Conservation (phyloP, 2,329 filamentous ascomycete species). For the Epichloe typhina region DNA sequence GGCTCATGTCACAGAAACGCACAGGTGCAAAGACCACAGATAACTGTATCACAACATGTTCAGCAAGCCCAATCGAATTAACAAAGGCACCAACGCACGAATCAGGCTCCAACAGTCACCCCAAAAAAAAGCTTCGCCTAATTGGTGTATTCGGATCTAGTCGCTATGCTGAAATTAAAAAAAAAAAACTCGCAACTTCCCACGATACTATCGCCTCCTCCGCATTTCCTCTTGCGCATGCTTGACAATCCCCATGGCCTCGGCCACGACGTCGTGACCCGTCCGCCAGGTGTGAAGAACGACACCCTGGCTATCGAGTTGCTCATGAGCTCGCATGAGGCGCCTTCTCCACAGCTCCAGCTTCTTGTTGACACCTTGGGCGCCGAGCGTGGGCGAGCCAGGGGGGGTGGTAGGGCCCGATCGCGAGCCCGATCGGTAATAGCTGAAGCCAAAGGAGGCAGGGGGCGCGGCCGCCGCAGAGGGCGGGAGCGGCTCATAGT, state of each 20-base stretch:
- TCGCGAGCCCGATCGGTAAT: slow-evolving; percentile 15
- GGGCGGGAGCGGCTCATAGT: slow-evolving; percentile 27
- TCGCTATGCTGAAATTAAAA: neutral
- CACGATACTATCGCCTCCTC: slow-evolving; percentile 1
- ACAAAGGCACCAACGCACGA: too few species aligned
- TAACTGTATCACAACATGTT: too few species aligned
- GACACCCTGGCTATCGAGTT: slow-evolving; percentile 51
- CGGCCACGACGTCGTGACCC: slow-evolving; percentile 54
- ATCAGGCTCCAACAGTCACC: too few species aligned
- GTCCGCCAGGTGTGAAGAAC: slow-evolving; percentile 59
- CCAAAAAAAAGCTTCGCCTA: too few species aligned
- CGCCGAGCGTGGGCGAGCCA: slow-evolving; percentile 21
- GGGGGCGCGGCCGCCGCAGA: slow-evolving; percentile 13
- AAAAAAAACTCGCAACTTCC: neutral
- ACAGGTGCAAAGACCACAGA: too few species aligned
- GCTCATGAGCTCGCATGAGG: slow-evolving; percentile 49
- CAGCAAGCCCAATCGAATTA: too few species aligned
- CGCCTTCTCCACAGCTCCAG: slow-evolving; percentile 59
- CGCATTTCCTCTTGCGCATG: slow-evolving; percentile 32
- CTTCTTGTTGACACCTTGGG: slow-evolving; percentile 45
- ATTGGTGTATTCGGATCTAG: too few species aligned
- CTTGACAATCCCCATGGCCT: slow-evolving; percentile 52
- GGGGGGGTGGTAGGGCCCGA: slow-evolving; percentile 22
- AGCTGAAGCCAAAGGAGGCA: slow-evolving; percentile 8
- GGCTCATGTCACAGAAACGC: too few species aligned